Percentiles rank a stretch among this genome's conserved stretches.
phyloP scores from a whole-genome alignment of 352 stramenopile species.

The Aphanomyces euteiches region DNA sequence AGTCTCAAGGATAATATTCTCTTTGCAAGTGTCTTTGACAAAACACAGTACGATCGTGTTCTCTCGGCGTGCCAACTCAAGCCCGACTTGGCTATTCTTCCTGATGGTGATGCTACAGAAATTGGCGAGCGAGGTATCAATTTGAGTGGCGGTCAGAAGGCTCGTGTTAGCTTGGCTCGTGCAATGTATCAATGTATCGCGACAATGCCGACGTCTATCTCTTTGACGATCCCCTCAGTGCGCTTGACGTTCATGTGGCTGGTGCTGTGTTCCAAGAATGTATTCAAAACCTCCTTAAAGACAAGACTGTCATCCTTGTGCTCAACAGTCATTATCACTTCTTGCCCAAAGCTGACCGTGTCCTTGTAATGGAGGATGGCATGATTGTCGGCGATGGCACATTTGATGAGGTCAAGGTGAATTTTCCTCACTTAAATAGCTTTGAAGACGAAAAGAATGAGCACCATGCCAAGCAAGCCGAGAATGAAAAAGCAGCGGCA shows the following conservation, averaged over 20 bases:
- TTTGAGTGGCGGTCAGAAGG: conserved; percentile 79
- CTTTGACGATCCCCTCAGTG: conserved; percentile 66
- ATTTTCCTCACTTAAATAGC: conserved; percentile 36
- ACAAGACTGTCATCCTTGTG: conserved; percentile 94
- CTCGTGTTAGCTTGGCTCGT: conserved; percentile 87
- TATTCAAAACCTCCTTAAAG: conserved; percentile 9
- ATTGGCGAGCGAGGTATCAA: conserved; percentile 81
- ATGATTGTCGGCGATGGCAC: conserved; percentile 71
- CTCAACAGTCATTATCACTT: conserved; percentile 97
- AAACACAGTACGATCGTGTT: conserved; percentile 36
- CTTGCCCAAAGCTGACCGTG: conserved; percentile 91
- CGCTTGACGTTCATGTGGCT: conserved; percentile 42
- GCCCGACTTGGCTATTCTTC: conserved; percentile 61
- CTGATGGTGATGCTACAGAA: conserved; percentile 33
- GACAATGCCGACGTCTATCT: conserved; percentile 52
- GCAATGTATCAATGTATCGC: conserved; percentile 78
- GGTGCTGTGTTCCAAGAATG: conserved; percentile 52
- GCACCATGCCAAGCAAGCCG: conserved; percentile 17
- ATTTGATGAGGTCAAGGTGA: conserved; percentile 54
- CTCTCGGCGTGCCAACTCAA: conserved; percentile 56
- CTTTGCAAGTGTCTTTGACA: conserved; percentile 36
- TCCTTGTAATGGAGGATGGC: conserved; percentile 96
- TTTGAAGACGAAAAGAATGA: not conserved
- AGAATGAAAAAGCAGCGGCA: not conserved
- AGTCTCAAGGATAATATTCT: conserved; percentile 42